Base-by-base conservation (phyloP, 2,329 filamentous ascomycete genomes). In the Trichophyton rubrum region DNA sequence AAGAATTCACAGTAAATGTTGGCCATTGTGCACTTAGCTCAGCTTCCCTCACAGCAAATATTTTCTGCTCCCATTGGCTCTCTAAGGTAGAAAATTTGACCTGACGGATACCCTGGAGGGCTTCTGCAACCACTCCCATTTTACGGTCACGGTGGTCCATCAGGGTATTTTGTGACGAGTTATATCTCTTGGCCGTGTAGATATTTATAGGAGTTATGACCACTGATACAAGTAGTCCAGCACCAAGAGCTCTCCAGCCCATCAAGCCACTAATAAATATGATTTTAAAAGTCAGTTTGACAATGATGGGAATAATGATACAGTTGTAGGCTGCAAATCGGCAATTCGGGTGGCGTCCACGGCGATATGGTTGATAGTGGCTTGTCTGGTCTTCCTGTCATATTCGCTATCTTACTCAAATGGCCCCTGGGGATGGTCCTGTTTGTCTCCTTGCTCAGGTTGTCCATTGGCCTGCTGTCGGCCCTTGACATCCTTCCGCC, bases 51-150 rank as follows among this genome's bases (percentile, higher is more conserved):
- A 85, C 82, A 63, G 80, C 71, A 63, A 79, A 72, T 69, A 93
- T 88, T 63, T 85, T 87, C 15, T 79, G 77, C 69, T 90, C 83
- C 88, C 89, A 92, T 66, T 88, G 83, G 20, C 77, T 74, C 70
- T 92, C 89, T 1, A 90, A 73, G 0, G 88, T 88, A 0, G 87
- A 87, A 66, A 92, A 90, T 68, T 93, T 93, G 74, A 93, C 89
- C 71, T 93, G 89, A 1, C 88, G 82, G 64, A 92, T 91, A 6
- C 88, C 88, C 66, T 88, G 82, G 1, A 93, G 74, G 0, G 86
- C 87, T 71, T 93, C 88, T 0, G 87, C 88, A 33, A 93, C 80
- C 13, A 90, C 81, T 0, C 81, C 85, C 73, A 90, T 80, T 72
- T 91, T 92, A 60, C 83, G 79, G 70, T 92, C 89, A 51, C 88